Conservation (phyloP, 805 yeast genomes). For the Wickerhamiella nectarea region DNA sequence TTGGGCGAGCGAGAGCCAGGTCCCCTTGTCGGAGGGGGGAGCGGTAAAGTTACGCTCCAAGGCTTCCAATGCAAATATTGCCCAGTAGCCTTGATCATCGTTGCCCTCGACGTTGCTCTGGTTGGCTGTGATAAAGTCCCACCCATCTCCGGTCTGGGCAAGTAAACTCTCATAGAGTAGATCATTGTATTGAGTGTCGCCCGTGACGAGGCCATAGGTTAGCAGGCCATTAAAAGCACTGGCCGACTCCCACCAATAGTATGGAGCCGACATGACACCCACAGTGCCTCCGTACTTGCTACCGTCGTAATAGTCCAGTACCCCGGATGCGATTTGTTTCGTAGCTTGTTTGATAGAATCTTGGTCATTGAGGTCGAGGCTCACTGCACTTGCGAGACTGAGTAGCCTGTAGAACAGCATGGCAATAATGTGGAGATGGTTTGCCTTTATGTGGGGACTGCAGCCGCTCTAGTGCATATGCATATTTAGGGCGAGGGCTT, state of each 20-base stretch:
- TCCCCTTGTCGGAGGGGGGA: conserved; percentile 41
- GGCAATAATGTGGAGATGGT: not conserved
- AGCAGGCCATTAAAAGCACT: conserved; percentile 51
- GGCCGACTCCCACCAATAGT: conserved; percentile 86
- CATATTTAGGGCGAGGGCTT: not conserved
- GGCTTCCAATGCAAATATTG: conserved; percentile 65
- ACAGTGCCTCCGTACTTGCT: conserved; percentile 46
- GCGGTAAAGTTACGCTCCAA: conserved; percentile 66
- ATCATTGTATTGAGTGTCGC: conserved; percentile 47
- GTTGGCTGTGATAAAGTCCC: conserved; percentile 61
- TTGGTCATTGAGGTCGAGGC: conserved; percentile 15
- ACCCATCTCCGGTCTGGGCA: conserved; percentile 48
- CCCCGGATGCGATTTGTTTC: conserved; percentile 46
- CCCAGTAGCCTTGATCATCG: conserved; percentile 88
- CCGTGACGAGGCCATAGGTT: conserved; percentile 56
- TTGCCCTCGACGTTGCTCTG: conserved; percentile 75
- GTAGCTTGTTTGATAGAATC: conserved; percentile 33
- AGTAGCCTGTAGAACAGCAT: not conserved
- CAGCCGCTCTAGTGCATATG: not conserved
- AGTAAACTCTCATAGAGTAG: conserved; percentile 44
- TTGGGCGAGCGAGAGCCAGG: conserved; percentile 63
- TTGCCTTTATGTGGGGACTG: not conserved
- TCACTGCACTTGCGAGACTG: conserved; percentile 5
- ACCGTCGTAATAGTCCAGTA: conserved; percentile 70
- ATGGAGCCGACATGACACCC: conserved; percentile 57